Percentiles rank a stretch among this genome's conserved stretches.
Evolutionary conservation across 1,284 basidiomycete species (phyloP).

Genomic region (Fomitopsis betulina): DNA sequence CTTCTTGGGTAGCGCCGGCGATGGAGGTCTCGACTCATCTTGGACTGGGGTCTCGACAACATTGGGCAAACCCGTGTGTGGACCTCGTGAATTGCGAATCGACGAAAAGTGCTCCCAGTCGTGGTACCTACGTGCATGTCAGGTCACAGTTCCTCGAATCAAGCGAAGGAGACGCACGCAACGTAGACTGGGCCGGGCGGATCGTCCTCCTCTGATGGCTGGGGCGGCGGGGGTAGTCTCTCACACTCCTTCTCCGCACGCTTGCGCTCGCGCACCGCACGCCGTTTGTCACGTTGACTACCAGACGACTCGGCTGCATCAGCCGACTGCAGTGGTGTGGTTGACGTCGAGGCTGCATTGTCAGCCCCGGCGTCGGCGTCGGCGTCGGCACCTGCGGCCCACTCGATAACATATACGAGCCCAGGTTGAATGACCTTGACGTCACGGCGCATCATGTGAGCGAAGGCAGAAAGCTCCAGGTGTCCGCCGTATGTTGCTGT

Average conservation of each 20-base stretch:
- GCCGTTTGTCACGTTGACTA: conserved; percentile 31
- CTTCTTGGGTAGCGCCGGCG: conserved; percentile 19
- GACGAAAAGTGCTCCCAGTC: conserved; percentile 96
- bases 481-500: conserved; percentile 87
- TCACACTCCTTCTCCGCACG: conserved; percentile 28
- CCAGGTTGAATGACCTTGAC: conserved; percentile 93
- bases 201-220: conserved; percentile 28
- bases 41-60: conserved; percentile 51
- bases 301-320: conserved; percentile 18
- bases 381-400: conserved; percentile 46
- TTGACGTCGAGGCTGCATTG: conserved; percentile 13
- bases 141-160: not conserved
- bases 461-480: conserved; percentile 86
- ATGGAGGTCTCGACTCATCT: conserved; percentile 14
- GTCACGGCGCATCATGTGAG: conserved; percentile 71
- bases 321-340: conserved; percentile 3
- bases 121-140: conserved; percentile 57
- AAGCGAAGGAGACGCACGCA: conserved; percentile 51
- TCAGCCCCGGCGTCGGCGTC: conserved; percentile 22
- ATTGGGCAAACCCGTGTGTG: conserved; percentile 73
- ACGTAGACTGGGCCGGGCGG: conserved; percentile 59
- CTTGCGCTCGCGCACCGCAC: conserved; percentile 33
- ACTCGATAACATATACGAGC: conserved; percentile 78
- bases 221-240: conserved; percentile 14
- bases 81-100: conserved; percentile 82